Evolutionary conservation across 768 basidiomycete genomes (phyloP).

Genomic region (Xerocomus potaroensis): DNA sequence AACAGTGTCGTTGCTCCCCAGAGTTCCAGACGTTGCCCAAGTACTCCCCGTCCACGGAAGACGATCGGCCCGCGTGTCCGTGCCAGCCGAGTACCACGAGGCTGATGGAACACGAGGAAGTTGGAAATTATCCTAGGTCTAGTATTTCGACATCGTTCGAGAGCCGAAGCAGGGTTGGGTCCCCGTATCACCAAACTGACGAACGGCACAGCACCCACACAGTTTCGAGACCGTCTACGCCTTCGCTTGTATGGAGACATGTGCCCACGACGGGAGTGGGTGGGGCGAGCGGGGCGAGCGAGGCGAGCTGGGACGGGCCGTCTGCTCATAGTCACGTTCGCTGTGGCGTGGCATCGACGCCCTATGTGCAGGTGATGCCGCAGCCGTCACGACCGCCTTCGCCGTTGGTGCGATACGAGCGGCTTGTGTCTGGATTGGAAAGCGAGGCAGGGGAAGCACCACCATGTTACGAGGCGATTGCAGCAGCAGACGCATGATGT

Average conservation of each 20-base stretch:
- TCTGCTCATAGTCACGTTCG: background rate
- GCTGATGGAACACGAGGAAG: background rate
- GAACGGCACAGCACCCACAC: background rate
- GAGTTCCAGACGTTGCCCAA: slow-evolving; percentile 77
- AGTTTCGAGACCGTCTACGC: slow-evolving; percentile 2
- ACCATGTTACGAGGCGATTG: slow-evolving; percentile 43
- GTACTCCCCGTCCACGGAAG: slow-evolving; percentile 47
- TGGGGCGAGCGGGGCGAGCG: no score
- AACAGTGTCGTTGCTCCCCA: slow-evolving; percentile 76
- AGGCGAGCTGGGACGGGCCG: background rate
- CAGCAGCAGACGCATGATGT: background rate
- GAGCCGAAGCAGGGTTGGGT: background rate
- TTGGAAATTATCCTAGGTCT: slow-evolving; percentile 21
- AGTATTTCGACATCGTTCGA: slow-evolving; percentile 31
- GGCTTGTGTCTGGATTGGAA: slow-evolving; percentile 83
- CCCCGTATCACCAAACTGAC: background rate
- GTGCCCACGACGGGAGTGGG: no score
- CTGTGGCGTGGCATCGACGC: no score
- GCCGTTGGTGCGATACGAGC: slow-evolving; percentile 57
- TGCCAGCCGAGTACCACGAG: slow-evolving; percentile 28
- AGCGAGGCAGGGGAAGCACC: slow-evolving; percentile 81
- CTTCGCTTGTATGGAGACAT: no score
- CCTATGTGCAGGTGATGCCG: no score
- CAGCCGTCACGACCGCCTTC: slow-evolving; percentile 17
- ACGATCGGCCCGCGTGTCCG: slow-evolving; percentile 35